These are phyloP conservation scores for Rhizopogon rudus DNA, from an alignment of 768 basidiomycete species.

Conservation along the genomic window DNA sequence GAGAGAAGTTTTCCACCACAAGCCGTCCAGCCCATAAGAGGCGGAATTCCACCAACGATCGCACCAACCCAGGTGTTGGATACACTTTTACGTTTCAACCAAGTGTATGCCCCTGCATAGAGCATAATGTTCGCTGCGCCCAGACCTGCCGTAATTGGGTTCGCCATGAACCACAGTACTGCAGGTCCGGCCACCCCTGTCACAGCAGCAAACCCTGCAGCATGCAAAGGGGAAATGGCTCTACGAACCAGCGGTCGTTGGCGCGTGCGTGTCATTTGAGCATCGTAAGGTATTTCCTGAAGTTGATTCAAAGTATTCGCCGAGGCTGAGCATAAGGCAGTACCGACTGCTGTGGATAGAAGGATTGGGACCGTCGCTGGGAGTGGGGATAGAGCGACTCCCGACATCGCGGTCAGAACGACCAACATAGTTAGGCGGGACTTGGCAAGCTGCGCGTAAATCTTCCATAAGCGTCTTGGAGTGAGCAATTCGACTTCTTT, in stretches of 20 bases:
- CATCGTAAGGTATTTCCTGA: constrained; percentile 92
- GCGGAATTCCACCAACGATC: constrained; percentile 88
- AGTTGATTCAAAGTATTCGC: constrained; percentile 95
- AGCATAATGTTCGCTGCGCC: constrained; percentile 82
- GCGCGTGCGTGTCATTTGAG: constrained; percentile 92
- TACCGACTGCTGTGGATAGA: constrained; percentile 84
- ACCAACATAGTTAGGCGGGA: constrained; percentile 78
- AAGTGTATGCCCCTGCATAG: constrained; percentile 91
- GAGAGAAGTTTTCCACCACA: constrained; percentile 79
- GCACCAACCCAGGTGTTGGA: constrained; percentile 94
- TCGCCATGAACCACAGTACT: constrained; percentile 78
- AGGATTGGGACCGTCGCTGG: constrained; percentile 81
- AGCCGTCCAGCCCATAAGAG: constrained; percentile 98
- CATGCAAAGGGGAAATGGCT: constrained; percentile 83
- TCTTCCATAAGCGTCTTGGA: constrained; percentile 46
- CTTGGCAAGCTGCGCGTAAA: constrained; percentile 84
- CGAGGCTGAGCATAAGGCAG: constrained; percentile 85
- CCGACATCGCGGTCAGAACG: constrained; percentile 85
- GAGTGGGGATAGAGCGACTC: constrained; percentile 88
- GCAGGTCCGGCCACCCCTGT: constrained; percentile 79
- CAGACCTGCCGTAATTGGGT: constrained; percentile 78
- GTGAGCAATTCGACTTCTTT: constrained; percentile 40
- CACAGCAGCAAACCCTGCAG: constrained; percentile 66
- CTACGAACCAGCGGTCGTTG: constrained; percentile 81
- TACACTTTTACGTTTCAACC: constrained; percentile 78